Evolutionary conservation across 2,329 filamentous ascomycete species (phyloP).

Genomic region (Colletotrichum cuscutae): DNA sequence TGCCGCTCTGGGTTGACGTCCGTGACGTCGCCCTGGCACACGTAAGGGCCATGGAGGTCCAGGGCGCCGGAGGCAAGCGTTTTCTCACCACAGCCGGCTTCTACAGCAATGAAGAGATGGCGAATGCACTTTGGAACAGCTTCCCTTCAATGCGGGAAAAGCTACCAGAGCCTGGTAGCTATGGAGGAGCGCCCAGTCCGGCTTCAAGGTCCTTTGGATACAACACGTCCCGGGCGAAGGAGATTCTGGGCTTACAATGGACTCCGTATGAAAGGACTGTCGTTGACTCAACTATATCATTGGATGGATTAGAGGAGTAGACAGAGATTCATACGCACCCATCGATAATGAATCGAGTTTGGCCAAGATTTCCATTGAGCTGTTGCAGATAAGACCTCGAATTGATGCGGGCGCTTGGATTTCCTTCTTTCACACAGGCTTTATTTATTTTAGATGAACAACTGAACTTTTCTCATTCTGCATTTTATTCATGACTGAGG

Average conservation of each 20-base stretch:
- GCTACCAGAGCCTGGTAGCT: conserved; percentile 38
- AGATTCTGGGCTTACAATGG: conserved; percentile 58
- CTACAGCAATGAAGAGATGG: conserved; percentile 39
- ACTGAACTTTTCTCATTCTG: too few relatives aligned
- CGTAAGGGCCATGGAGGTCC: conserved; percentile 38
- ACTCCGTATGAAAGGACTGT: conserved; percentile 57
- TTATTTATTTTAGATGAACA: too few relatives aligned
- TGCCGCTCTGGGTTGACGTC: conserved; percentile 40
- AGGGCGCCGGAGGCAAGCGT: conserved; percentile 40
- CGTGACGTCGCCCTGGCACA: conserved; percentile 43
- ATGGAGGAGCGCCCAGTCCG: conserved; percentile 19
- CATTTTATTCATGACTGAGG: too few relatives aligned
- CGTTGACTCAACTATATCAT: conserved; percentile 47
- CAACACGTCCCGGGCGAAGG: conserved; percentile 54
- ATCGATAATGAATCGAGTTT: too few relatives aligned
- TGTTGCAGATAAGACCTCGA: too few relatives aligned
- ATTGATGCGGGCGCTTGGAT: too few relatives aligned
- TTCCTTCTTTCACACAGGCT: too few relatives aligned
- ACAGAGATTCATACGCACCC: background rate
- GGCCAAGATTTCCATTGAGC: too few relatives aligned
- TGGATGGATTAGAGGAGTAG: background rate
- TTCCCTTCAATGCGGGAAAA: conserved; percentile 37
- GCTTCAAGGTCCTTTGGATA: conserved; percentile 35
- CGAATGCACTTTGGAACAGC: conserved; percentile 36
- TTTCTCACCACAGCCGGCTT: conserved; percentile 40